Evolutionary conservation across 768 basidiomycete genomes (phyloP).

Genomic region (Solioccasus polychromus): DNA sequence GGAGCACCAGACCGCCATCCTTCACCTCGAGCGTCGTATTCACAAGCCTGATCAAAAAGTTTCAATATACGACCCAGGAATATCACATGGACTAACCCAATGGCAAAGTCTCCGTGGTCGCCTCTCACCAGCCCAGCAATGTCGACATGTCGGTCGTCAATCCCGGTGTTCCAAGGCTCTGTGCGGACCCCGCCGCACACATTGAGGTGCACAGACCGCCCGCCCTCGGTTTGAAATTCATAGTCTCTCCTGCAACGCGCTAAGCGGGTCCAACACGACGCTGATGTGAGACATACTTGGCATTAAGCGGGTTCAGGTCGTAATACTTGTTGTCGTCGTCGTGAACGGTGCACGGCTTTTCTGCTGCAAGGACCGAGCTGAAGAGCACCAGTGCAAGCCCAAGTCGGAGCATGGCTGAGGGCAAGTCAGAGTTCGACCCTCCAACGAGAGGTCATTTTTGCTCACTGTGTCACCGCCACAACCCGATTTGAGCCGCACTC

Average conservation of each 20-base stretch:
- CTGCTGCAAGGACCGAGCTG: conserved; percentile 29
- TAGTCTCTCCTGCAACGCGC: conserved; percentile 57
- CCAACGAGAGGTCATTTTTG: conserved; percentile 15
- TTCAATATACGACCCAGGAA: no score
- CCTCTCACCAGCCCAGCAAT: conserved; percentile 63
- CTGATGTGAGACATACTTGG: conserved; percentile 42
- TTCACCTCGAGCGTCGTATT: conserved; percentile 75
- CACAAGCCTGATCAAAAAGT: conserved; percentile 22
- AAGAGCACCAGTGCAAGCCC: no score
- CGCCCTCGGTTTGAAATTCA: conserved; percentile 45
- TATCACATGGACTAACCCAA: conserved; percentile 49
- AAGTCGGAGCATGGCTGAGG: no score
- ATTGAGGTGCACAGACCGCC: conserved; percentile 53
- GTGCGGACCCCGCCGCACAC: conserved; percentile 59
- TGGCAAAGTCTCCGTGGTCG: conserved; percentile 64
- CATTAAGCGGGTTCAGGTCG: conserved; percentile 60
- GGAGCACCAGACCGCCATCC: conserved; percentile 52
- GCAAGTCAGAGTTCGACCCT: no score
- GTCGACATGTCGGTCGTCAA: conserved; percentile 53
- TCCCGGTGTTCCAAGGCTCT: conserved; percentile 58
- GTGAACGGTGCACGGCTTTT: conserved; percentile 59
- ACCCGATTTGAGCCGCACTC: conserved; percentile 27
- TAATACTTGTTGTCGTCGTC: conserved; percentile 65
- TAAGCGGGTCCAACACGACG: conserved; percentile 3
- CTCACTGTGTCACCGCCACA: conserved; percentile 17